Conservation (phyloP, 2,329 filamentous ascomycete genomes). For the Penicillium griseofulvum region DNA sequence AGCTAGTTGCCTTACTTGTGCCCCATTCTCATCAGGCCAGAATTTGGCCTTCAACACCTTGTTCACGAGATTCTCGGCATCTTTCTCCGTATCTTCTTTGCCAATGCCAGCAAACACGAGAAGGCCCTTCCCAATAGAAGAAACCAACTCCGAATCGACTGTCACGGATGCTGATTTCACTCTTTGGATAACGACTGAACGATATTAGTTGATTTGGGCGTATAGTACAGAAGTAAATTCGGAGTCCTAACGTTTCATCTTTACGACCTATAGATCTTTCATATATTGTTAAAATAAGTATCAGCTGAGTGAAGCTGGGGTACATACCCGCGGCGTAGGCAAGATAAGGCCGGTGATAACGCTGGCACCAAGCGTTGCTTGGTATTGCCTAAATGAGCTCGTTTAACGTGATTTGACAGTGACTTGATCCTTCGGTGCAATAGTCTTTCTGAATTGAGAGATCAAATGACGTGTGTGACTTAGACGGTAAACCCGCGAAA, state of each 20-base stretch:
- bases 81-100: conserved; percentile 84
- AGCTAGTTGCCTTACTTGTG: conserved; percentile 50
- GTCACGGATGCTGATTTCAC: conserved; percentile 95
- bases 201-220: conserved; percentile 2
- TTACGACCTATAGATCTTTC: background rate
- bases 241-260: conserved; percentile 1
- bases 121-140: conserved; percentile 84
- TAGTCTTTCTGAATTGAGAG: background rate
- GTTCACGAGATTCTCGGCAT: conserved; percentile 75
- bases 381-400: background rate
- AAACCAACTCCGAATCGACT: conserved; percentile 85
- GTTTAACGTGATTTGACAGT: background rate
- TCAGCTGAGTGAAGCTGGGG: background rate
- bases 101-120: conserved; percentile 89
- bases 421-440: background rate
- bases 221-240: background rate
- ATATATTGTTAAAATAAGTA: background rate
- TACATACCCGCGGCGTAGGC: background rate
- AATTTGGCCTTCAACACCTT: conserved; percentile 88
- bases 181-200: conserved; percentile 82
- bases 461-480: background rate
- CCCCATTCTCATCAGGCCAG: conserved; percentile 79
- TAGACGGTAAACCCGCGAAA: background rate
- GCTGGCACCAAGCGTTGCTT: background rate
- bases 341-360: background rate